Evolutionary conservation across 176 grass and related monocot species (phyloP), one percentile per base, ranked within the genome.

Genomic region (Typha latifolia): DNA sequence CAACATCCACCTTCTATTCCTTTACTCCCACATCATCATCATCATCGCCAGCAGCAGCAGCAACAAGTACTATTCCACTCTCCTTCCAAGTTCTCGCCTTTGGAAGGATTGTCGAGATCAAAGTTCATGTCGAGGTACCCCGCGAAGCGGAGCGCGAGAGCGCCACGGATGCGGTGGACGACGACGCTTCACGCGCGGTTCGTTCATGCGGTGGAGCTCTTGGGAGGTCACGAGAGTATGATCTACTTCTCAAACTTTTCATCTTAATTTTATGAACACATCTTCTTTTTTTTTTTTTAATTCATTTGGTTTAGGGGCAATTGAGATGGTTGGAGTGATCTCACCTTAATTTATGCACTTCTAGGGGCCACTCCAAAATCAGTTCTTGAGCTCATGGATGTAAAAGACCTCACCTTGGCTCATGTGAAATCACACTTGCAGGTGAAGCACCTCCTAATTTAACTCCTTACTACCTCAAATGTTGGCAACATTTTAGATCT

Each of bases 321-420:
- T 55, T 55, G 15, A 55, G 14, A 15, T n/a, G 49, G 49, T 15
- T n/a, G 1, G 0, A n/a, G 51, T 53, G 51, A 53, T 13, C 9
- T 20, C 9, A 49, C 16, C 34, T 48, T 27, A 18, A 10, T 49
- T 5, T 34, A 10, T 74, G 27, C 15, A 29, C 12, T 61, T 11
- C 51, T 47, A 82, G 72, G 79, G 68, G 79, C 79, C 26, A 82
- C 79, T 24, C 79, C 79, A 32, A 82, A 82, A 63, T 82, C 79
- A 8, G 79, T 82, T 52, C 72, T 82, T 37, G 79, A 82, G 79
- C 79, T 82, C 4, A 82, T 82, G 79, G 79, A 82, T 71, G 79
- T 82, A 32, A 82, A 82, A 69, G 79, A 82, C 66, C 79, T 82
- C 72, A 82, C 79, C 79, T 76, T 82, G 79, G 79, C 79, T 26